These are phyloP conservation scores for Gastrodia elata DNA, from an alignment of 106 monocot species.

Conservation along the genomic window DNA sequence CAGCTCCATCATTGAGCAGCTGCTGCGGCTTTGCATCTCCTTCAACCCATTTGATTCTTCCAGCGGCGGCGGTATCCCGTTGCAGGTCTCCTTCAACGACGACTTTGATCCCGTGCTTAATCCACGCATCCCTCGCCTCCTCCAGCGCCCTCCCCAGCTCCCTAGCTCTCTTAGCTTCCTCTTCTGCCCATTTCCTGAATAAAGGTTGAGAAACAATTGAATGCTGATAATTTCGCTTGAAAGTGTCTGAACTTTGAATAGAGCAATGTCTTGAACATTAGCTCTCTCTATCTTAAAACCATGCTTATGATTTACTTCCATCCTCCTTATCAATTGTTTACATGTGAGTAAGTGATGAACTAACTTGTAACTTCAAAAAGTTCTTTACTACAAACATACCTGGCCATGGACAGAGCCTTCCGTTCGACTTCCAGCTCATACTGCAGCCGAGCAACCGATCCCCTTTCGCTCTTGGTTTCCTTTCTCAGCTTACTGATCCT, in stretches of 20 bases:
- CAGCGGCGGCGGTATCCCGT: constrained; percentile 57
- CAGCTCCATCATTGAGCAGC: constrained; percentile 28
- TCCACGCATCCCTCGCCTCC: constrained; percentile 78
- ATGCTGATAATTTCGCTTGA: too few relatives aligned
- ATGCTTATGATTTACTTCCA: too few relatives aligned
- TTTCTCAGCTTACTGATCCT: constrained; percentile 53
- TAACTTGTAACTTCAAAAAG: background rate
- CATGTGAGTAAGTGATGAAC: background rate
- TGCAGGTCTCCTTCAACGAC: constrained; percentile 77
- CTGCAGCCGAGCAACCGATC: constrained; percentile 55
- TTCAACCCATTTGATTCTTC: constrained; percentile 61
- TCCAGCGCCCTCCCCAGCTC: constrained; percentile 83
- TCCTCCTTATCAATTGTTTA: too few relatives aligned
- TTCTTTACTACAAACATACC: constrained; percentile 22
- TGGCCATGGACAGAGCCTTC: constrained; percentile 88
- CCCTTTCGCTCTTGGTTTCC: constrained; percentile 71
- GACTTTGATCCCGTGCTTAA: constrained; percentile 76
- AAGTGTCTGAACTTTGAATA: background rate
- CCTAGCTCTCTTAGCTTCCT: constrained; percentile 82
- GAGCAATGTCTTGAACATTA: background rate
- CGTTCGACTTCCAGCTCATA: constrained; percentile 96
- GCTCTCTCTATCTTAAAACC: too few relatives aligned
- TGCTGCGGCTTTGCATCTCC: constrained; percentile 51
- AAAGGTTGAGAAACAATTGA: background rate
- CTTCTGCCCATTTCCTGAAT: constrained; percentile 88